Percentiles rank a stretch among this genome's conserved stretches.
Conservation (phyloP, 2,329 filamentous ascomycete species). For the Cladophialophora chaetospira region DNA sequence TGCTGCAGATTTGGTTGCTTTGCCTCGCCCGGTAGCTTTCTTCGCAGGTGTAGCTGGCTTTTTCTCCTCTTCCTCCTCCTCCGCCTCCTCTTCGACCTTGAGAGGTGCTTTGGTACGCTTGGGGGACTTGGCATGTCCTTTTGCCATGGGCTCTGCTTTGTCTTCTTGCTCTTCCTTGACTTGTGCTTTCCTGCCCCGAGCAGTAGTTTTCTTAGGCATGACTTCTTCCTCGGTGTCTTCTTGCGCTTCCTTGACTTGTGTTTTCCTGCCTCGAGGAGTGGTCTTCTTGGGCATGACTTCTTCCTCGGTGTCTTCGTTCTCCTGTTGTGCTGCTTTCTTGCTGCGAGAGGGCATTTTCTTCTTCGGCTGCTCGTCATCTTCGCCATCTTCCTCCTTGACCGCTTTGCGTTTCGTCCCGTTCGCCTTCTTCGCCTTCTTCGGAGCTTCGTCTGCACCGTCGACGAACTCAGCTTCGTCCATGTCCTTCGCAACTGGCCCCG, state of each 20-base stretch:
- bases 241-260: conserved; percentile 14
- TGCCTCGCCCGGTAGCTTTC: neutral
- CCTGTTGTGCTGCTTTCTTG: too few species aligned
- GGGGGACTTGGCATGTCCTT: neutral
- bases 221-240: conserved; percentile 26
- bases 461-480: conserved; percentile 40
- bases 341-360: too few species aligned
- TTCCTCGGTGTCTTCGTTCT: conserved; percentile 31
- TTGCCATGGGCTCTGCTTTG: conserved; percentile 6
- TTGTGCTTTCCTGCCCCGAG: conserved; percentile 32
- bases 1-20: conserved; percentile 39
- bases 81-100: conserved; percentile 3
- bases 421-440: conserved; percentile 38
- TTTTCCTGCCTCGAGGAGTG: too few species aligned
- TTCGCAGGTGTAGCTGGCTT: conserved; percentile 11
- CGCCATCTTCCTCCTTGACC: conserved; percentile 25
- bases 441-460: conserved; percentile 31
- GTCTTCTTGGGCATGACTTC: conserved; percentile 37
- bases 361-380: conserved; percentile 35
- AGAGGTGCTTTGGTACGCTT: neutral
- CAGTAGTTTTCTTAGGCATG: conserved; percentile 33
- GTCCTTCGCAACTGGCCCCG: conserved; percentile 59
- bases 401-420: conserved; percentile 39
- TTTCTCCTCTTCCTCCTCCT: conserved; percentile 1
- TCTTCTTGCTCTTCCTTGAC: conserved; percentile 30